A percentile compares a stretch with the other conserved stretches of the same genome.
phyloP scores from a whole-genome alignment of 2,329 filamentous ascomycete genomes.

The Cadophora sp. region DNA sequence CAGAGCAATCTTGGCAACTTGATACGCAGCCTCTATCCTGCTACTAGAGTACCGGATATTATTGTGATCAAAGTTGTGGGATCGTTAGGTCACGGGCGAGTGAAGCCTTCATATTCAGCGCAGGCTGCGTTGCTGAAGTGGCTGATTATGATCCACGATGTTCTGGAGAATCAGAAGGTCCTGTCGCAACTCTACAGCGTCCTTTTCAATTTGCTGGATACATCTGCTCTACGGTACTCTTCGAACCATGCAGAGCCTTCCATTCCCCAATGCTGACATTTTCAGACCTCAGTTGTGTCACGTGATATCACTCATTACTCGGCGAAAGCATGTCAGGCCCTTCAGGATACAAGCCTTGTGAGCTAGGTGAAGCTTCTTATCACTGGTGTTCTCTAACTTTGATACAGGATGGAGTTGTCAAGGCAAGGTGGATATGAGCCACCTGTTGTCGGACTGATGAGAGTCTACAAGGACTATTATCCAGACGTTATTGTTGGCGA shows the following conservation, averaged over 20 bases:
- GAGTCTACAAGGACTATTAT: conserved; percentile 90
- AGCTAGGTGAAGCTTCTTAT: background rate
- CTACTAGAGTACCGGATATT: conserved; percentile 64
- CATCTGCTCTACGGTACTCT: conserved; percentile 73
- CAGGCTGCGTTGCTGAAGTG: conserved; percentile 78
- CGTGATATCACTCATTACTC: conserved; percentile 78
- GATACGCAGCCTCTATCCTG: conserved; percentile 78
- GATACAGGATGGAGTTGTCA: conserved; percentile 60
- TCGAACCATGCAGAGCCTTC: background rate
- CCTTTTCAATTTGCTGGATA: conserved; percentile 83
- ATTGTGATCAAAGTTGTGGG: conserved; percentile 71
- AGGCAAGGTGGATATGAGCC: conserved; percentile 74
- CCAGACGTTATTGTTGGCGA: conserved; percentile 85
- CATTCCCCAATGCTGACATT: conserved; percentile 19
- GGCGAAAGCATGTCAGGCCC: conserved; percentile 82
- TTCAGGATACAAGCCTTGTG: conserved; percentile 78
- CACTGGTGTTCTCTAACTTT: conserved; percentile 20
- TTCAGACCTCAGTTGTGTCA: conserved; percentile 66
- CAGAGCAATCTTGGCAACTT: conserved; percentile 75
- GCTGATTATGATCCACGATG: conserved; percentile 78
- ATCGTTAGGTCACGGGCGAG: conserved; percentile 77
- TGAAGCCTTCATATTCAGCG: conserved; percentile 74
- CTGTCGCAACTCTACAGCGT: conserved; percentile 76
- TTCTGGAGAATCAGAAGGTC: conserved; percentile 67
- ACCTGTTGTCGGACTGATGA: conserved; percentile 73